Evolutionary conservation across 441 rosid genomes (phyloP).

Genomic region (Viola pubescens): DNA sequence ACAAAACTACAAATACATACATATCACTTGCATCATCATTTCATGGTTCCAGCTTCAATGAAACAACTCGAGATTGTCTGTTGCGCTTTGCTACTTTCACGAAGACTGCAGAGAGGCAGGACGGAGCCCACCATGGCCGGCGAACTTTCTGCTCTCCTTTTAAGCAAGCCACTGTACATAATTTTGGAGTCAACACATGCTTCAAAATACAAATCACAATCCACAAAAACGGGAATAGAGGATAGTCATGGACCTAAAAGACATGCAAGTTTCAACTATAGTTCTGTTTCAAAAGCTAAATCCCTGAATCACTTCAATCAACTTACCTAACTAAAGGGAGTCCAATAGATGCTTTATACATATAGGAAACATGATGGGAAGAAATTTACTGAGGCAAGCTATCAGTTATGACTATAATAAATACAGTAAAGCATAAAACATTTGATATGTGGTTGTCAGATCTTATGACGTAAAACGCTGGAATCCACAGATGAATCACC

Average conservation of each 20-base stretch:
- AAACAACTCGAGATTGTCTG: slow-evolving; percentile 92
- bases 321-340: too few relatives aligned
- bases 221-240: background rate
- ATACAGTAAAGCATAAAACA: too few relatives aligned
- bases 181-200: slow-evolving; percentile 12
- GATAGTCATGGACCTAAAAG: background rate
- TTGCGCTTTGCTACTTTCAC: slow-evolving; percentile 84
- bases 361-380: too few relatives aligned
- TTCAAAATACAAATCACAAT: slow-evolving; percentile 1
- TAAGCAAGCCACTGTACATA: slow-evolving; percentile 77
- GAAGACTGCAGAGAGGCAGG: slow-evolving; percentile 74
- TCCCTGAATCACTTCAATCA: background rate
- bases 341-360: too few relatives aligned
- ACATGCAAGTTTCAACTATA: background rate
- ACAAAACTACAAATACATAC: slow-evolving; percentile 50
- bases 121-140: slow-evolving; percentile 98
- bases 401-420: too few relatives aligned
- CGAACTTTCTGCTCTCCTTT: slow-evolving; percentile 96
- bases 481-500: too few relatives aligned
- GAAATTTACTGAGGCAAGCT: too few relatives aligned
- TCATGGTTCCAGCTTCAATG: slow-evolving; percentile 95
- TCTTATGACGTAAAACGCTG: too few relatives aligned
- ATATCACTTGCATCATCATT: slow-evolving; percentile 18
- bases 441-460: too few relatives aligned
- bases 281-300: background rate